Conservation (phyloP, 2,329 filamentous ascomycete genomes). For the Penicillium freii region DNA sequence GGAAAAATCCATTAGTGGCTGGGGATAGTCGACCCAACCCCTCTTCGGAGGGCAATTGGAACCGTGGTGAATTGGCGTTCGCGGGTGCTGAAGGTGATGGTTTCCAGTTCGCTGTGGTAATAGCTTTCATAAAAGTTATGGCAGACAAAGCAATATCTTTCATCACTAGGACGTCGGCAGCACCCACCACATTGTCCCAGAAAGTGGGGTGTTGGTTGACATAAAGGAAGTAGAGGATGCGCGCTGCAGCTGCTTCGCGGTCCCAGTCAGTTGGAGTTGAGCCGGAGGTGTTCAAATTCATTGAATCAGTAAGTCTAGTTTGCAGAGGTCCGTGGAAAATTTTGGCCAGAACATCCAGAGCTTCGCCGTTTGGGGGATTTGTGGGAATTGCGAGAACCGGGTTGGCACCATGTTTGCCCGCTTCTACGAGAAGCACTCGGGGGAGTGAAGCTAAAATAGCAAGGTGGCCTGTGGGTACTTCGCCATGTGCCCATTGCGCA, state of each 20-base stretch:
- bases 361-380: slow-evolving; percentile 53
- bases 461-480: slow-evolving; percentile 56
- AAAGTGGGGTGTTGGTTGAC: slow-evolving; percentile 51
- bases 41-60: slow-evolving; percentile 44
- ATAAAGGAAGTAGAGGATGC: slow-evolving; percentile 56
- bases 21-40: slow-evolving; percentile 39
- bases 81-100: slow-evolving; percentile 34
- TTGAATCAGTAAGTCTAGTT: slow-evolving; percentile 23
- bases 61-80: slow-evolving; percentile 23
- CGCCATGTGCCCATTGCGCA: slow-evolving; percentile 52
- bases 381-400: slow-evolving; percentile 53
- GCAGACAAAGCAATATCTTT: slow-evolving; percentile 57
- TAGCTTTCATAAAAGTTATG: slow-evolving; percentile 51
- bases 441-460: slow-evolving; percentile 59
- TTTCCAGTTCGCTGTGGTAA: slow-evolving; percentile 57
- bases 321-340: slow-evolving; percentile 55
- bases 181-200: slow-evolving; percentile 52
- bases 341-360: slow-evolving; percentile 54
- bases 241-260: slow-evolving; percentile 53
- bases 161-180: slow-evolving; percentile 58
- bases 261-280: slow-evolving; percentile 40
- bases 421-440: slow-evolving; percentile 52
- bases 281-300: slow-evolving; percentile 34
- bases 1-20: slow-evolving; percentile 36
- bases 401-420: slow-evolving; percentile 37